phyloP scores from a whole-genome alignment of 2,329 filamentous ascomycete species.

The Coleophoma eucalyptorum region DNA sequence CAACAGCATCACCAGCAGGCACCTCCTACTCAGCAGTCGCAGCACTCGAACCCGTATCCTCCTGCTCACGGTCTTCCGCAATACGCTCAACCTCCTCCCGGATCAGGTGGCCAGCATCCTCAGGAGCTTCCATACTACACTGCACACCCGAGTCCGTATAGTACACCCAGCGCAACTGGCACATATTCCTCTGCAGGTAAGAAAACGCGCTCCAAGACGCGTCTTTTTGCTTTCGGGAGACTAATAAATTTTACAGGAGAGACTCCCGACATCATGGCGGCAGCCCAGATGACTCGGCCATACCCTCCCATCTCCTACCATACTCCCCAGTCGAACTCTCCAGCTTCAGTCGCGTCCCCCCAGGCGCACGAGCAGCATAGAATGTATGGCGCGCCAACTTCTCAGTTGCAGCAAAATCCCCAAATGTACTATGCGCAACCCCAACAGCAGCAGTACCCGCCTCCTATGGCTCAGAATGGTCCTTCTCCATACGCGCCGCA shows the following conservation, averaged over 20 bases:
- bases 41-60: constrained; percentile 65
- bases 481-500: constrained; percentile 60
- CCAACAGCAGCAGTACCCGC: constrained; percentile 55
- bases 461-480: constrained; percentile 61
- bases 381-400: constrained; percentile 76
- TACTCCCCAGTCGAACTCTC: constrained; percentile 92
- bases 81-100: constrained; percentile 66
- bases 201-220: constrained; percentile 10
- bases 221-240: constrained; percentile 5
- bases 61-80: constrained; percentile 62
- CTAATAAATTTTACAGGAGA: constrained; percentile 35
- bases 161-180: constrained; percentile 74
- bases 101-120: constrained; percentile 55
- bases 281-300: constrained; percentile 61
- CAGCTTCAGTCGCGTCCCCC: constrained; percentile 86
- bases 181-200: constrained; percentile 85
- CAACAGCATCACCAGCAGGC: constrained; percentile 65
- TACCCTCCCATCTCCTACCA: constrained; percentile 91
- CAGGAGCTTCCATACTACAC: constrained; percentile 76
- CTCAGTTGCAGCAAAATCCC: constrained; percentile 75
- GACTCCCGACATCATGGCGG: constrained; percentile 65
- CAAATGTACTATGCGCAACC: constrained; percentile 66
- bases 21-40: constrained; percentile 49
- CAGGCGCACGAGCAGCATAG: constrained; percentile 86
- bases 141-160: constrained; percentile 78